These are phyloP conservation scores for Aspergillus fumigatiaffinis DNA, from an alignment of 2,329 filamentous ascomycete genomes.

Conservation along the genomic window DNA sequence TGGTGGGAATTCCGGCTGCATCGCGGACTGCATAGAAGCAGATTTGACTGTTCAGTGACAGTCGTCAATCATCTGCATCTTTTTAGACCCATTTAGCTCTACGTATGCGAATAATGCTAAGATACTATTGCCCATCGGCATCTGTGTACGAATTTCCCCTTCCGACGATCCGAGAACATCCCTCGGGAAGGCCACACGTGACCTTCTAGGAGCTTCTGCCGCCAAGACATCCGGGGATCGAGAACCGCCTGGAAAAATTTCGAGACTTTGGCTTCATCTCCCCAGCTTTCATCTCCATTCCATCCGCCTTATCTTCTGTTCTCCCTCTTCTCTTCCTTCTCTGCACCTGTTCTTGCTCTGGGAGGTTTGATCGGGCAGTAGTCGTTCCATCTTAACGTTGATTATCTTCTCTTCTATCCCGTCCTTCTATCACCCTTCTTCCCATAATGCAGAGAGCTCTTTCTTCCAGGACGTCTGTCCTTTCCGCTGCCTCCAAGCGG, in stretches of 20 bases:
- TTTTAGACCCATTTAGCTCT: no score
- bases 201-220: conserved; percentile 41
- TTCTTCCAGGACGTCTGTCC: conserved; percentile 75
- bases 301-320: conserved; percentile 24
- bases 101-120: background rate
- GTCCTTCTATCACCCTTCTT: conserved; percentile 21
- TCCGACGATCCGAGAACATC: conserved; percentile 23
- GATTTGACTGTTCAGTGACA: background rate
- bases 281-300: conserved; percentile 25
- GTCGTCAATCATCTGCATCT: background rate
- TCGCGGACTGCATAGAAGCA: no score
- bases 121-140: background rate
- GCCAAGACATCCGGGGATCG: conserved; percentile 42
- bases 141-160: background rate
- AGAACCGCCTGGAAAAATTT: conserved; percentile 41
- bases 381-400: conserved; percentile 16
- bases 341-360: conserved; percentile 28
- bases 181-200: conserved; percentile 33
- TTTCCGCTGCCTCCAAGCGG: conserved; percentile 57
- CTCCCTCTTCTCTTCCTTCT: conserved; percentile 27
- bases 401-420: conserved; percentile 20
- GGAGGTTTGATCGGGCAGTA: conserved; percentile 33
- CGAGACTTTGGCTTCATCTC: conserved; percentile 38
- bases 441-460: conserved; percentile 91
- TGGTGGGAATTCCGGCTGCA: background rate